These are phyloP conservation scores for Globisporangium emineosum DNA, from an alignment of 352 stramenopile species.

Conservation along the genomic window DNA sequence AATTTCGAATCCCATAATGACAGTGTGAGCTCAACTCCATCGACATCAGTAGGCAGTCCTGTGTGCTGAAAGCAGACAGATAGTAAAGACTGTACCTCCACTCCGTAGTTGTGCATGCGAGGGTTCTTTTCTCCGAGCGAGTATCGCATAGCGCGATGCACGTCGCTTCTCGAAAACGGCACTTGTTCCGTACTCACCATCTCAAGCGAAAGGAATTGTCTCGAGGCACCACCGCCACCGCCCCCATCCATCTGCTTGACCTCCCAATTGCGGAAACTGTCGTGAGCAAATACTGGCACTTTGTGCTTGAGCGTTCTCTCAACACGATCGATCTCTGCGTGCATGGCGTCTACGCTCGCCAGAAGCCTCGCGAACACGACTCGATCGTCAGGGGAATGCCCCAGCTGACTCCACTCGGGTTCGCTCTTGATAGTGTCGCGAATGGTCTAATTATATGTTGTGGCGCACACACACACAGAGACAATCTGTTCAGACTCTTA, in stretches of 20 bases:
- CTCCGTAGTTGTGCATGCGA: not conserved
- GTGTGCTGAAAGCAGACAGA: too few relatives aligned
- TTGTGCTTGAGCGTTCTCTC: not conserved
- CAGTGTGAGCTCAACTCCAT: too few relatives aligned
- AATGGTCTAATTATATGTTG: not conserved
- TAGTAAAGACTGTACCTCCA: not conserved
- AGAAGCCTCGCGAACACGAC: not conserved
- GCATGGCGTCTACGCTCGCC: not conserved
- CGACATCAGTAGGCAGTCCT: too few relatives aligned
- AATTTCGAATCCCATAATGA: not conserved
- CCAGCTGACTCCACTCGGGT: not conserved
- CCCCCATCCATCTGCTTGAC: not conserved
- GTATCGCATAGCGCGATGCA: not conserved
- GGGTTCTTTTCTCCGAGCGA: not conserved
- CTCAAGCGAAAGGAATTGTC: not conserved
- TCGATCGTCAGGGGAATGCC: not conserved
- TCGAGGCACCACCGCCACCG: too few relatives aligned
- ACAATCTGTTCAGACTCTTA: not conserved
- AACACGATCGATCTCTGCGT: not conserved
- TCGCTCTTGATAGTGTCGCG: not conserved
- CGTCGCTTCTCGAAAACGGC: not conserved
- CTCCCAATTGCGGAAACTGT: not conserved
- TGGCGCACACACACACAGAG: not conserved
- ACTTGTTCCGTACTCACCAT: not conserved
- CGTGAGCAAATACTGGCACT: not conserved